phyloP scores from a whole-genome alignment of 441 rosid genomes.

The Monsonia emarginata region DNA sequence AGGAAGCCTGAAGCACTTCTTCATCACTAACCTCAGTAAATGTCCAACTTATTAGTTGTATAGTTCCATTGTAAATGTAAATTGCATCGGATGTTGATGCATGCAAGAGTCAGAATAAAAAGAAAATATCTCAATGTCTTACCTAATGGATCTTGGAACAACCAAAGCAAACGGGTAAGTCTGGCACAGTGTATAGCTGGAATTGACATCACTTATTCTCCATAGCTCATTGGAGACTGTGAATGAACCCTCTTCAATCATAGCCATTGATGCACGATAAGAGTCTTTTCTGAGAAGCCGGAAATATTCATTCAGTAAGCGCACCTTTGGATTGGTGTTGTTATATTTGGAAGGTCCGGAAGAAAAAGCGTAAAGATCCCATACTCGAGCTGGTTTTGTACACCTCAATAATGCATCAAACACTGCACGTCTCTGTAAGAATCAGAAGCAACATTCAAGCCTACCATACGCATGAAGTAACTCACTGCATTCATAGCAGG shows the following conservation, averaged over 20 bases:
- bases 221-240: constrained; percentile 63
- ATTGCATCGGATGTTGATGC: constrained; percentile 1
- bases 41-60: constrained; percentile 22
- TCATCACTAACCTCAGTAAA: constrained; percentile 51
- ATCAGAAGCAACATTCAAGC: constrained; percentile 11
- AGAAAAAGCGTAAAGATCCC: constrained; percentile 87
- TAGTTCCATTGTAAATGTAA: constrained; percentile 9
- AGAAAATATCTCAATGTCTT: constrained; percentile 24
- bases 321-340: constrained; percentile 66
- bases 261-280: constrained; percentile 43
- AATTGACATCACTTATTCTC: constrained; percentile 74
- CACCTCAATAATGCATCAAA: constrained; percentile 54
- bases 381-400: constrained; percentile 52
- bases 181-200: constrained; percentile 58
- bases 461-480: constrained; percentile 8
- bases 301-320: constrained; percentile 82
- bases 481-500: neutral
- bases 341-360: constrained; percentile 62
- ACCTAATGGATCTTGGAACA: constrained; percentile 81
- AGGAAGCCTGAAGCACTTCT: constrained; percentile 77
- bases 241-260: constrained; percentile 69
- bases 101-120: neutral
- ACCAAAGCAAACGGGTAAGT: constrained; percentile 88
- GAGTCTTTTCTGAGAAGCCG: constrained; percentile 73
- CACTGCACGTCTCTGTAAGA: constrained; percentile 62